Percentiles rank a stretch among this genome's conserved stretches.
Evolutionary conservation across 192 early-diverging fungal species (phyloP).

Genomic region (Backusella westeae): DNA sequence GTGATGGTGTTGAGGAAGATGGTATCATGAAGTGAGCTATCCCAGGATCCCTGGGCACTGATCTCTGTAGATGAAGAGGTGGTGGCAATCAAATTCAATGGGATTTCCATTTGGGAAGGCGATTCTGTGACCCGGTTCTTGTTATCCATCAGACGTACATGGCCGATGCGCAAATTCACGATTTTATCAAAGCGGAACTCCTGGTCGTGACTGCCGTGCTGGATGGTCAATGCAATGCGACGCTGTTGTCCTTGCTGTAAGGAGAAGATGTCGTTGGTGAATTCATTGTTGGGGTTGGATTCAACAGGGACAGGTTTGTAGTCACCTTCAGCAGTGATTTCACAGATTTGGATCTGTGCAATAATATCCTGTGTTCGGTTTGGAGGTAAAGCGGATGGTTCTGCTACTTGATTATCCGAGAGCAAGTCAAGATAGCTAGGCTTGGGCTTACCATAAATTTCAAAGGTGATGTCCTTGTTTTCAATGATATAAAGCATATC

Average conservation of each 20-base stretch:
- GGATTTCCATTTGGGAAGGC: constrained; percentile 42
- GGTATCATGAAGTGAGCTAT: constrained; percentile 71
- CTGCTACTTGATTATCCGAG: background rate
- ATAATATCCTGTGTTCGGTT: constrained; percentile 56
- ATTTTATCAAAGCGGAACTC: constrained; percentile 45
- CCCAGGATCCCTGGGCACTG: constrained; percentile 60
- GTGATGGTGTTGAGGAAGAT: constrained; percentile 65
- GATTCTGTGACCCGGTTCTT: constrained; percentile 58
- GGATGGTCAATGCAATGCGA: constrained; percentile 59
- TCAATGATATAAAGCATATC: constrained; percentile 25
- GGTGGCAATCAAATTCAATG: constrained; percentile 44
- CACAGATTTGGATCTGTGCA: constrained; percentile 63
- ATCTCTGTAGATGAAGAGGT: constrained; percentile 44
- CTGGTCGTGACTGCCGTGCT: constrained; percentile 55
- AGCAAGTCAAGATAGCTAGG: constrained; percentile 27
- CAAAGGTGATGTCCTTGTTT: constrained; percentile 41
- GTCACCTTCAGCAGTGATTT: constrained; percentile 60
- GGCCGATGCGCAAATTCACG: constrained; percentile 41
- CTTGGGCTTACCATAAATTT: constrained; percentile 49
- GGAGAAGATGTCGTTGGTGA: constrained; percentile 46
- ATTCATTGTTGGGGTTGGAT: constrained; percentile 40
- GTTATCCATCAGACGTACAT: constrained; percentile 49
- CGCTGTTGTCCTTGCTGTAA: constrained; percentile 76
- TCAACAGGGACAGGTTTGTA: constrained; percentile 58
- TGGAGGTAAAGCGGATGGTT: background rate